Evolutionary conservation across 2,329 filamentous ascomycete genomes (phyloP).

Genomic region (Colletotrichum incanum): DNA sequence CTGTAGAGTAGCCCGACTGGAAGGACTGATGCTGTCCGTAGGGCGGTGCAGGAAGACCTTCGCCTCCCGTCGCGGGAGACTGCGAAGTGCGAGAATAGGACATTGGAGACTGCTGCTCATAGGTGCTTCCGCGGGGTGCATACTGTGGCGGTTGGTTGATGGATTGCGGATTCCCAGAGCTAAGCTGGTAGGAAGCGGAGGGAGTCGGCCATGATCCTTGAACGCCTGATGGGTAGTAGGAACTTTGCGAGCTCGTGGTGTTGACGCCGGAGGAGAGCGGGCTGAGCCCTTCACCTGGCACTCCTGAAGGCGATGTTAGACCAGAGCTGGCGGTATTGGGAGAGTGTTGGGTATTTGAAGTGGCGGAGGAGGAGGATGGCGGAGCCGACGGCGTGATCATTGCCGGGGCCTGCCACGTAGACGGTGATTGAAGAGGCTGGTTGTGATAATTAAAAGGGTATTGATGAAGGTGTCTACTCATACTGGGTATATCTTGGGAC

Average conservation of each 20-base stretch:
- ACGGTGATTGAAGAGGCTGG: constrained; percentile 27
- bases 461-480: constrained; percentile 53
- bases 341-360: constrained; percentile 56
- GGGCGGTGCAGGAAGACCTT: constrained; percentile 76
- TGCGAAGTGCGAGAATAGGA: constrained; percentile 54
- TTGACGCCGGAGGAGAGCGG: constrained; percentile 74
- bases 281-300: constrained; percentile 72
- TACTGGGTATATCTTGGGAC: constrained; percentile 65
- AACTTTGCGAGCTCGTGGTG: constrained; percentile 67
- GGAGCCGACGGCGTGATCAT: constrained; percentile 38
- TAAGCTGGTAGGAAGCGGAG: constrained; percentile 67
- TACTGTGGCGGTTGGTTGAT: constrained; percentile 25
- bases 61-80: constrained; percentile 66
- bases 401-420: constrained; percentile 31
- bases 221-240: constrained; percentile 64
- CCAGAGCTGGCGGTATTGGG: constrained; percentile 59
- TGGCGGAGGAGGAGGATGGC: constrained; percentile 65
- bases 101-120: constrained; percentile 67
- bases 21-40: constrained; percentile 78
- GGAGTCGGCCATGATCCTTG: constrained; percentile 74
- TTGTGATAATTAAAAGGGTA: constrained; percentile 37
- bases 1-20: constrained; percentile 67
- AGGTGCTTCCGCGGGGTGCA: constrained; percentile 50
- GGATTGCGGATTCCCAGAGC: constrained; percentile 64
- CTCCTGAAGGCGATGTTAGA: constrained; percentile 70